Evolutionary conservation across 331 rosid species (phyloP).

Genomic region (Malus hybrid): DNA sequence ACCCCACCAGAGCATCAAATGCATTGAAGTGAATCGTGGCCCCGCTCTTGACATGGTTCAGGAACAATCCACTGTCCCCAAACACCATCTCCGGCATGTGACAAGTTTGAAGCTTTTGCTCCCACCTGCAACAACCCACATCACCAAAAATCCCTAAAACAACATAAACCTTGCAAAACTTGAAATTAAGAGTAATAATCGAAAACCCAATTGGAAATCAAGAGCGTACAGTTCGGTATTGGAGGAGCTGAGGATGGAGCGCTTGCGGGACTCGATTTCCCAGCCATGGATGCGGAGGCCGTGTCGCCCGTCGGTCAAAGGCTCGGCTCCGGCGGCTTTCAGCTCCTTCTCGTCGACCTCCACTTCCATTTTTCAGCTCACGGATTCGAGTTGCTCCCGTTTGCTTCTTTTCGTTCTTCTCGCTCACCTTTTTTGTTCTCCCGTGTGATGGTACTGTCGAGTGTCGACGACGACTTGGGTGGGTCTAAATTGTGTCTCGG

Average conservation of each 20-base stretch:
- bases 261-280: constrained; percentile 69
- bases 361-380: constrained; percentile 47
- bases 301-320: constrained; percentile 47
- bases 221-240: constrained; percentile 35
- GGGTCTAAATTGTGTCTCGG: not conserved
- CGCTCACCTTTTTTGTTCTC: not conserved
- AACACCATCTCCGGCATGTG: constrained; percentile 98
- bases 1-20: constrained; percentile 83
- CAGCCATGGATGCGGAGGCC: constrained; percentile 82
- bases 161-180: not conserved
- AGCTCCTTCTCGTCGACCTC: constrained; percentile 61
- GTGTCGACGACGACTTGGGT: not conserved
- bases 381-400: not conserved
- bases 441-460: not conserved
- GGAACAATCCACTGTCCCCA: constrained; percentile 66
- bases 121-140: constrained; percentile 66
- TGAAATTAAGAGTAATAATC: not conserved
- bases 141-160: not conserved
- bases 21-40: constrained; percentile 73
- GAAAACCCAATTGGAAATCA: not conserved
- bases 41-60: constrained; percentile 68
- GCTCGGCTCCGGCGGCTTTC: constrained; percentile 82
- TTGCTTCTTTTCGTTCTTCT: not conserved
- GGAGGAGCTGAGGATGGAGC: constrained; percentile 72
- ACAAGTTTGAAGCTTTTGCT: constrained; percentile 65